phyloP scores from a whole-genome alignment of 176 grass and related monocot species.

The Eremochloa ophiuroides region DNA sequence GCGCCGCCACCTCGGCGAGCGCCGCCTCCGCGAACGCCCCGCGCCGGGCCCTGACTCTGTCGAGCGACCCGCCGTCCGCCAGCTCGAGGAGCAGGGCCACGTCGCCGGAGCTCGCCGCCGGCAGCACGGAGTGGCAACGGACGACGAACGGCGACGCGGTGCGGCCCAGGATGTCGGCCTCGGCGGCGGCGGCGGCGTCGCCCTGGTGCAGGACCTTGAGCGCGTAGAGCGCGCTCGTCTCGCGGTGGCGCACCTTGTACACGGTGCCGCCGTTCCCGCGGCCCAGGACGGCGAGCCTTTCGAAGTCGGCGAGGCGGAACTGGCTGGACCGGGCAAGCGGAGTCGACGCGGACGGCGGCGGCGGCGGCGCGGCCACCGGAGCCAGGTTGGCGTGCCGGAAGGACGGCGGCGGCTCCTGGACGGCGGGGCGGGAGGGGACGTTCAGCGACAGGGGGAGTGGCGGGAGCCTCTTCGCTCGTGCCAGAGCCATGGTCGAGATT shows the following conservation, averaged over 20 bases:
- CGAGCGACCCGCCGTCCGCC: slow-evolving; percentile 43
- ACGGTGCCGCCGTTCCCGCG: slow-evolving; percentile 51
- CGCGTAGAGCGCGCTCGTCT: slow-evolving; percentile 41
- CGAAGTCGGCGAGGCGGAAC: slow-evolving; percentile 47
- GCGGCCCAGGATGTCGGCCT: slow-evolving; percentile 28
- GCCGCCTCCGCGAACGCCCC: slow-evolving; percentile 44
- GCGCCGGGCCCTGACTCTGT: background rate
- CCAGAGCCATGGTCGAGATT: slow-evolving; percentile 22
- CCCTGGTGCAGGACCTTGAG: slow-evolving; percentile 42
- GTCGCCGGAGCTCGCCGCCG: background rate
- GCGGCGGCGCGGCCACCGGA: background rate
- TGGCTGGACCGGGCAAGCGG: background rate
- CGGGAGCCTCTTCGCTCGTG: slow-evolving; percentile 14
- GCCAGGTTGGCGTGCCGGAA: background rate
- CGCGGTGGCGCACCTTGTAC: slow-evolving; percentile 56
- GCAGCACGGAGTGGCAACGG: slow-evolving; percentile 45
- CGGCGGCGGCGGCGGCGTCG: slow-evolving; percentile 2
- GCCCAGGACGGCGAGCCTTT: slow-evolving; percentile 40
- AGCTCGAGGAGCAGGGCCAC: slow-evolving; percentile 49
- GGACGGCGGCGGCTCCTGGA: background rate
- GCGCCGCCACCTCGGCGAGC: slow-evolving; percentile 39
- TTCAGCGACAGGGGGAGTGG: slow-evolving; percentile 32
- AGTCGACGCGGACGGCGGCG: background rate
- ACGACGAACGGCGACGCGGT: slow-evolving; percentile 38
- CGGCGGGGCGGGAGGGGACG: slow-evolving; percentile 7